These are phyloP conservation scores for Colletotrichum tofieldiae DNA, from an alignment of 2,329 filamentous ascomycete species.

Conservation along the genomic window DNA sequence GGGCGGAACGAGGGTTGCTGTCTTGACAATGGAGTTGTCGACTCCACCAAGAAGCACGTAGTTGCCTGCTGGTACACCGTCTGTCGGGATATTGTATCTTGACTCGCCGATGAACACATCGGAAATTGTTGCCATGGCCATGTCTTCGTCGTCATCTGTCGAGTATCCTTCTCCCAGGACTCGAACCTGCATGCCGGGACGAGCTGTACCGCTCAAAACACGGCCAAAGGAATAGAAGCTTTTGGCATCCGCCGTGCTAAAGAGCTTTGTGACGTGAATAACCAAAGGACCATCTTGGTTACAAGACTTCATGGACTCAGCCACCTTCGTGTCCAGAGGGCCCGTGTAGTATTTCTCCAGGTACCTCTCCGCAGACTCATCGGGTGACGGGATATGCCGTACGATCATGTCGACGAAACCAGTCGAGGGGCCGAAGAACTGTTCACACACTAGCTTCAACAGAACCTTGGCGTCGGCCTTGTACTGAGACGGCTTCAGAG, in stretches of 20 bases:
- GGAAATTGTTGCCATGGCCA: slow-evolving; percentile 87
- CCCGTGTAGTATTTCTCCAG: slow-evolving; percentile 94
- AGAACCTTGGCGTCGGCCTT: slow-evolving; percentile 91
- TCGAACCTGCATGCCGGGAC: slow-evolving; percentile 85
- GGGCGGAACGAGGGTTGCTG: slow-evolving; percentile 88
- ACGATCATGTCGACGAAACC: slow-evolving; percentile 98
- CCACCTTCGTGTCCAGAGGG: slow-evolving; percentile 85
- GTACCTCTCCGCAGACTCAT: slow-evolving; percentile 81
- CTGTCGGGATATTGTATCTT: slow-evolving; percentile 91
- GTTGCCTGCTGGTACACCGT: slow-evolving; percentile 94
- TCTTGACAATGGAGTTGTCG: slow-evolving; percentile 98
- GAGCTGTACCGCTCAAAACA: slow-evolving; percentile 92
- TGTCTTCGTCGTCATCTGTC: slow-evolving; percentile 97
- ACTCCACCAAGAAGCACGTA: slow-evolving; percentile 93
- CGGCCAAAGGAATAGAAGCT: slow-evolving; percentile 91
- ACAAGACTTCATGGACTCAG: slow-evolving; percentile 84
- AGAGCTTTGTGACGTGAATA: slow-evolving; percentile 94
- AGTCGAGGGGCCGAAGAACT: slow-evolving; percentile 92
- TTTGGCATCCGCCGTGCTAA: slow-evolving; percentile 91
- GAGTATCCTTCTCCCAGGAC: slow-evolving; percentile 97
- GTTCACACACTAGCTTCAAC: slow-evolving; percentile 89
- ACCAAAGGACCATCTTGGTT: slow-evolving; percentile 92
- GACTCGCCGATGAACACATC: slow-evolving; percentile 94
- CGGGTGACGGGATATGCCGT: slow-evolving; percentile 89
- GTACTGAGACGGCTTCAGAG: slow-evolving; percentile 92